Evolutionary conservation across 1,284 basidiomycete species (phyloP).

Genomic region (Boletellus dicymbophilus): DNA sequence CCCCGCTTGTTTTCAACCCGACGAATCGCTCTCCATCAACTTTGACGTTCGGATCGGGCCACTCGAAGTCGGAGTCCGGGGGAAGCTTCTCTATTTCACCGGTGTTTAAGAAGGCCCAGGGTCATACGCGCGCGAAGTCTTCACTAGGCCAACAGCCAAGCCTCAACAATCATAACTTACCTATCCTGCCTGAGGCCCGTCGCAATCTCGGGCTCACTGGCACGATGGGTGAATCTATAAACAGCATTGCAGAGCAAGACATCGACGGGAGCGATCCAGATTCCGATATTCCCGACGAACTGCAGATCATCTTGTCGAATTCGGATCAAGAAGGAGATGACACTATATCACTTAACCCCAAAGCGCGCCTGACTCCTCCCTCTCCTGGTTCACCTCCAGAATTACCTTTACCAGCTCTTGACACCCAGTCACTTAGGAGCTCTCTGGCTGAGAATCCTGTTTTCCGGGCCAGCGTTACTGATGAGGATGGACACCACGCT

Average conservation of each 20-base stretch:
- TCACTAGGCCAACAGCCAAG: conserved; percentile 30
- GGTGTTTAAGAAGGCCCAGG: conserved; percentile 49
- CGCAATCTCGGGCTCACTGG: conserved; percentile 61
- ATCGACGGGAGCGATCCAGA: conserved; percentile 60
- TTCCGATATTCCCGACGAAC: conserved; percentile 75
- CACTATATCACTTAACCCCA: conserved; percentile 41
- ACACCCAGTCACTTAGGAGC: conserved; percentile 15
- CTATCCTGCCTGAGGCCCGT: conserved; percentile 51
- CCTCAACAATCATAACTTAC: conserved; percentile 26
- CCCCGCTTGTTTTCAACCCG: conserved; percentile 11
- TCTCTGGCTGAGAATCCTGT: conserved; percentile 34
- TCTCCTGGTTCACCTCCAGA: conserved; percentile 46
- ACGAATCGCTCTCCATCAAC: conserved; percentile 40
- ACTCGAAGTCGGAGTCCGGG: conserved; percentile 32
- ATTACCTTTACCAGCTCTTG: conserved; percentile 37
- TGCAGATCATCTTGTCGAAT: conserved; percentile 63
- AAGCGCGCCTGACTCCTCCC: conserved; percentile 17
- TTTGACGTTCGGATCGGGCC: conserved; percentile 52
- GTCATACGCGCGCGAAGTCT: conserved; percentile 39
- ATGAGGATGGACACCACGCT: conserved; percentile 45
- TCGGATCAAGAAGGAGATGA: conserved; percentile 45
- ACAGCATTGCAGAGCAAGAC: conserved; percentile 42
- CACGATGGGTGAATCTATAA: conserved; percentile 62
- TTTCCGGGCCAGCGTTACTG: conserved; percentile 46
- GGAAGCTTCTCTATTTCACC: conserved; percentile 40